Evolutionary conservation across 129 eudicot genomes (phyloP), one percentile per base, ranked within the genome.

Genomic region (Logfia minima): DNA sequence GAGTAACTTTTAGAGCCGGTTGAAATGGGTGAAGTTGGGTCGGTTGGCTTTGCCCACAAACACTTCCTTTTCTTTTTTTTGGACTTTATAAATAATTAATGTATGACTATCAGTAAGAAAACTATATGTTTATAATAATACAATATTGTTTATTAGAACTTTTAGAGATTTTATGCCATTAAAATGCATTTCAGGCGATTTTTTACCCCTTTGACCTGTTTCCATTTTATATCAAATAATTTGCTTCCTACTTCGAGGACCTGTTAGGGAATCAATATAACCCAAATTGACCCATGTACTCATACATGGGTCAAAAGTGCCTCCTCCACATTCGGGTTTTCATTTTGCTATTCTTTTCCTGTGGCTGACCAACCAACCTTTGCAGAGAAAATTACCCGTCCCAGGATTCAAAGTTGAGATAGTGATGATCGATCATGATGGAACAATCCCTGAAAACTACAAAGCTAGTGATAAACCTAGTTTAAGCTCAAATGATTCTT

Each of bases 331-430:
- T 70, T 6, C 7, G 23, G 52, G 19, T 72, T 34, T 59, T 18
- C 10, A 58, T 73, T 18, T 34, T 37, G 72, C 32, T 68, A 21
- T 19, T n/a, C 52, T 19, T 67, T 67, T 19, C 24, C 24, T 4
- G 21, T 3, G 17, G 8, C 53, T 67, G 29, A 75, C 71, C 62
- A 32, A 21, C n/a, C 14, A 17, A 22, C 18, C 29, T 76, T 80
- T 77, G 66, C 91, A 91, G 97, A 85, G 97, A 74, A 94, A 91
- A 80, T 79, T 89, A 69, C 97, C 98, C 3, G 79, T 86, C 28
- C 98, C 98, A 17, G 96, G 96, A 53, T 94, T 94, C 85, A 87
- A 91, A 79, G 89, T 89, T 51, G 98, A 94, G 78, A 78, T 94
- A 52, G 98, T 91, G 66, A 89, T 94, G 97, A 70, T 89, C 53